Conservation (phyloP, 495 filamentous ascomycete genomes). For the Podospora pseudocomata region DNA sequence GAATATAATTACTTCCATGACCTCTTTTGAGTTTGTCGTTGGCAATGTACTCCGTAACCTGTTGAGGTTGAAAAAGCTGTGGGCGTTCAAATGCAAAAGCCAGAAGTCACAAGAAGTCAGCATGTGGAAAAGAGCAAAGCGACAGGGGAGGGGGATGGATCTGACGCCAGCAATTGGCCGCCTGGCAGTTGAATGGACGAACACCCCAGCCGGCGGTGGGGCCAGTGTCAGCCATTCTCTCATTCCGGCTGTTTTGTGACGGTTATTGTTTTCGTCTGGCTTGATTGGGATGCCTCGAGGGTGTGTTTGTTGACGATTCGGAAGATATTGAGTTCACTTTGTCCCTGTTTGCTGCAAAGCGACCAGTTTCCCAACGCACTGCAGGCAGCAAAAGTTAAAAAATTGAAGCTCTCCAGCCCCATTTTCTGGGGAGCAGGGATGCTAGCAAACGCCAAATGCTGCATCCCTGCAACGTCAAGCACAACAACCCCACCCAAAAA, state of each 20-base stretch:
- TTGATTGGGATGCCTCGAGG: not conserved
- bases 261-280: not conserved
- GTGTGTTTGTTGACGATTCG: not conserved
- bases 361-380: not conserved
- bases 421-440: not conserved
- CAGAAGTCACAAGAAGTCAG: not conserved
- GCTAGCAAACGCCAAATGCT: not conserved
- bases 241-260: no score
- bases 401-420: not conserved
- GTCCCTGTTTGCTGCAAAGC: not conserved
- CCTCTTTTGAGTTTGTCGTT: not conserved
- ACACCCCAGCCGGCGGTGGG: not conserved
- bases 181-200: not conserved
- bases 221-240: not conserved
- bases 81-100: not conserved
- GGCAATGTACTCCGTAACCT: not conserved
- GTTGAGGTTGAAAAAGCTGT: not conserved
- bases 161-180: slow-evolving; percentile 16
- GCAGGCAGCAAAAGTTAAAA: not conserved
- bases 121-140: slow-evolving; percentile 6
- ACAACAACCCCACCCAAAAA: not conserved
- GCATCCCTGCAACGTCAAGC: not conserved
- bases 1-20: not conserved
- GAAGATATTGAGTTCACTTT: not conserved
- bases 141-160: not conserved